A percentile compares a stretch with the other conserved stretches of the same genome.
Evolutionary conservation across 1,139 yeast genomes (phyloP).

Genomic region (Yamadazyma diddensiae): DNA sequence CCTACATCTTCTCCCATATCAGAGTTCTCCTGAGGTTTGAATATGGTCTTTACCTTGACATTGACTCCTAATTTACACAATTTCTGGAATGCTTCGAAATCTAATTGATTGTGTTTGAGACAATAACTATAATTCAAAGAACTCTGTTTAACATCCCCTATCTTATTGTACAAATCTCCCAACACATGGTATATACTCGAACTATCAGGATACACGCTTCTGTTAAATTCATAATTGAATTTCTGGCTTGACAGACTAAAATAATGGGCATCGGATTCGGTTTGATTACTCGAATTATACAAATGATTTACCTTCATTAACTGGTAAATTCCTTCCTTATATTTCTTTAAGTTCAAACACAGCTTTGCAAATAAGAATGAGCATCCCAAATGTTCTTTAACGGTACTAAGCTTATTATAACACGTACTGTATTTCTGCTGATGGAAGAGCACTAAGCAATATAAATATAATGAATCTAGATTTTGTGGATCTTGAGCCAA

Average conservation of each 20-base stretch:
- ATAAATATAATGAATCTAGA: conserved; percentile 57
- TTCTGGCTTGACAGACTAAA: conserved; percentile 25
- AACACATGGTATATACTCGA: conserved; percentile 63
- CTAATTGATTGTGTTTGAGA: conserved; percentile 67
- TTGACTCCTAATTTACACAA: conserved; percentile 71
- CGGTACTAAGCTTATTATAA: conserved; percentile 42
- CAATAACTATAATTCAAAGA: conserved; percentile 68
- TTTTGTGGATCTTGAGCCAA: conserved; percentile 52
- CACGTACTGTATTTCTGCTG: conserved; percentile 60
- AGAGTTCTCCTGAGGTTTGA: conserved; percentile 15
- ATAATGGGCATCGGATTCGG: conserved; percentile 9
- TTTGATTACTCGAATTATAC: conserved; percentile 31
- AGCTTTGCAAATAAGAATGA: conserved; percentile 65
- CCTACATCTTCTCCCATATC: not conserved
- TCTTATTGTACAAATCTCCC: conserved; percentile 63
- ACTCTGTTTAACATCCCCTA: conserved; percentile 64
- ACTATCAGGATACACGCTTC: conserved; percentile 55
- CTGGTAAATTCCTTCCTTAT: conserved; percentile 63
- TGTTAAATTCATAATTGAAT: conserved; percentile 32
- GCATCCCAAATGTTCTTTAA: conserved; percentile 61
- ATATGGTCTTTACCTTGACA: conserved; percentile 60
- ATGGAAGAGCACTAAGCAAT: conserved; percentile 59
- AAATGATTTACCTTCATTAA: conserved; percentile 35
- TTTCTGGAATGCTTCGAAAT: conserved; percentile 84
- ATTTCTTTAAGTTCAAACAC: conserved; percentile 55